Percentiles rank a stretch among this genome's conserved stretches.
phyloP scores from a whole-genome alignment of 208 protist species.

The Crithidia thermophila region DNA sequence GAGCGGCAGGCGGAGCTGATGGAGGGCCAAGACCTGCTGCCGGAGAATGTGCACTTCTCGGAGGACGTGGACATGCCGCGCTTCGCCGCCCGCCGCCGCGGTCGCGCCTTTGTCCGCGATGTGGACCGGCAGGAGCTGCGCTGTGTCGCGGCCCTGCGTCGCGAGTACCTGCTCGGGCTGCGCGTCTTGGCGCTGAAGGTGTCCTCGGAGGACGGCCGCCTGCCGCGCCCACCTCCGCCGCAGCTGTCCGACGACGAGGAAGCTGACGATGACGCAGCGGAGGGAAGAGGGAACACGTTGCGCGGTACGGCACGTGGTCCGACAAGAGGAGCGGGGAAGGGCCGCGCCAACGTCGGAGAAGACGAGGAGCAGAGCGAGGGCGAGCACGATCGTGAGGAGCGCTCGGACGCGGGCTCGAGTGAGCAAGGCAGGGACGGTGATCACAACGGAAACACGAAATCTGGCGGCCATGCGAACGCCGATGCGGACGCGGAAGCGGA shows the following conservation, averaged over 20 bases:
- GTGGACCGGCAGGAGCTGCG: constrained; percentile 52
- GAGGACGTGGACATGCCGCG: too few species aligned
- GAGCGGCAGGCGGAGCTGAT: neutral
- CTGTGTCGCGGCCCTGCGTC: constrained; percentile 58
- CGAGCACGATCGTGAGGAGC: neutral
- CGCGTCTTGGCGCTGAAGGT: constrained; percentile 55
- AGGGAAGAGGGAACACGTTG: too few species aligned
- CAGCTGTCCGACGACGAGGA: constrained; percentile 45
- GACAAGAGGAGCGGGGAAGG: too few species aligned
- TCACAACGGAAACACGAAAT: too few species aligned
- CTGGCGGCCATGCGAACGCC: neutral
- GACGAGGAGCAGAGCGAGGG: constrained; percentile 2
- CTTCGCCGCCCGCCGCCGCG: constrained; percentile 34
- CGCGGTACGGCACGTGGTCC: too few species aligned
- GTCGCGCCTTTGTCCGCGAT: constrained; percentile 33
- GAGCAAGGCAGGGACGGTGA: too few species aligned
- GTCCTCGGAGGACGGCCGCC: constrained; percentile 39
- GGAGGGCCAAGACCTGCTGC: neutral
- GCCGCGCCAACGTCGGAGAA: too few species aligned
- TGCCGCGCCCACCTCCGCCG: constrained; percentile 39
- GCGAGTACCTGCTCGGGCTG: constrained; percentile 64
- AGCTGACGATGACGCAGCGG: constrained; percentile 13
- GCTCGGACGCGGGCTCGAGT: too few species aligned
- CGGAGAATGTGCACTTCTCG: neutral
- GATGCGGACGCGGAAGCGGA: constrained; percentile 32